A percentile compares a stretch with the other conserved stretches of the same genome.
phyloP scores from a whole-genome alignment of 2,329 filamentous ascomycete genomes.

The Aspergillus nomiae region DNA sequence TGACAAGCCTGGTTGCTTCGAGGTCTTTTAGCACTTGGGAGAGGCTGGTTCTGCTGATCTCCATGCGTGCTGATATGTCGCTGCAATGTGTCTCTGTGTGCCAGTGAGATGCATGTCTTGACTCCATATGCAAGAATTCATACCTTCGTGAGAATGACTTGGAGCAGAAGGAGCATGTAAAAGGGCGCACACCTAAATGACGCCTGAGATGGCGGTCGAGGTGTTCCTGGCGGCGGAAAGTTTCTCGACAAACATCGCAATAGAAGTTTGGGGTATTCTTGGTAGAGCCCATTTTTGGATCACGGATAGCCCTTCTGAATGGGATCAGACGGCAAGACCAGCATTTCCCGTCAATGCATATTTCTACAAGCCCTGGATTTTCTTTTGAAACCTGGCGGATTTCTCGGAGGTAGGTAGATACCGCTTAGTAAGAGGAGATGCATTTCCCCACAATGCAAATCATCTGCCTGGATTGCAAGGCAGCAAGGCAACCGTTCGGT shows the following conservation, averaged over 20 bases:
- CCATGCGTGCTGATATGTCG: neutral
- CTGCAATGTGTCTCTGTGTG: neutral
- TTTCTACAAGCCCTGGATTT: neutral
- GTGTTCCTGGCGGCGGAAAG: conserved; percentile 1
- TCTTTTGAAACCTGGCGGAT: neutral
- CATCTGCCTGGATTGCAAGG: neutral
- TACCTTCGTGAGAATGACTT: neutral
- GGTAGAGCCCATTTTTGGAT: neutral
- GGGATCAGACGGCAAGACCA: neutral
- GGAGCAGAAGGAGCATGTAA: neutral
- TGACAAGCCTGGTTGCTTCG: neutral
- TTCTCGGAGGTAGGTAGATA: neutral
- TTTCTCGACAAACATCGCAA: neutral
- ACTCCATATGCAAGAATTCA: neutral
- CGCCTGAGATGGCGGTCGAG: neutral
- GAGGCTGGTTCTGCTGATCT: neutral
- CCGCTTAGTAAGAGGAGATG: neutral
- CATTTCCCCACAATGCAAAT: neutral
- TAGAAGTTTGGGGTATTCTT: neutral
- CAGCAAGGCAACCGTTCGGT: neutral
- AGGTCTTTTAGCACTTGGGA: neutral
- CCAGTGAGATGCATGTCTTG: neutral
- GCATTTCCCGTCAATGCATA: neutral
- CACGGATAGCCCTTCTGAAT: neutral
- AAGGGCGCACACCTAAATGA: neutral